Percentiles rank a stretch among this genome's conserved stretches.
Evolutionary conservation across 164 flowering plant genomes (phyloP).

Genomic region (Berberis thunbergii): DNA sequence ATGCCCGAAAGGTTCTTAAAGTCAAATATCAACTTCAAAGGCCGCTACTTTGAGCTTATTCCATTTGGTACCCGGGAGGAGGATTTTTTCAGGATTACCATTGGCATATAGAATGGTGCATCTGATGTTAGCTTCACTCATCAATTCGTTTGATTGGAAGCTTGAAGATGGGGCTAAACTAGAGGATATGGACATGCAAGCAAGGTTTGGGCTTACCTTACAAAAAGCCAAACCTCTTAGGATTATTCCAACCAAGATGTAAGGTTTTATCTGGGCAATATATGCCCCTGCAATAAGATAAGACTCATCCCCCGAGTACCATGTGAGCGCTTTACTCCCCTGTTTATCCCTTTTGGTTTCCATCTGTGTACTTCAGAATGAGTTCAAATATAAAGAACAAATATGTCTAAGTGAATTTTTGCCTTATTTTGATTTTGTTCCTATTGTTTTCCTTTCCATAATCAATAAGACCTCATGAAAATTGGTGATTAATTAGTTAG

Average conservation of each 20-base stretch:
- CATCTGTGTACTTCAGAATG: no score
- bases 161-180: not conserved
- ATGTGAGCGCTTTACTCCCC: no score
- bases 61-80: not conserved
- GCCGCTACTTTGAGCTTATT: not conserved
- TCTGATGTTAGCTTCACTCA: not conserved
- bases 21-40: not conserved
- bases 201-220: not conserved
- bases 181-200: not conserved
- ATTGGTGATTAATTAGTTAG: no score
- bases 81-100: not conserved
- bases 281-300: no score
- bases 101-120: slow-evolving; percentile 1
- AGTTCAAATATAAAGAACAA: no score
- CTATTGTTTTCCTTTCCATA: no score
- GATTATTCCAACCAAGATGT: not conserved
- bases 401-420: no score
- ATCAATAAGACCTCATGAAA: no score
- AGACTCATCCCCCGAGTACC: no score
- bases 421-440: no score
- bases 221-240: not conserved
- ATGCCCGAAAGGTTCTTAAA: not conserved
- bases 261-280: no score
- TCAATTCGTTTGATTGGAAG: not conserved
- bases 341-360: no score